Evolutionary conservation across 352 stramenopile genomes (phyloP), one percentile per base, ranked within the genome.

Genomic region (Phytophthora pinifolia): DNA sequence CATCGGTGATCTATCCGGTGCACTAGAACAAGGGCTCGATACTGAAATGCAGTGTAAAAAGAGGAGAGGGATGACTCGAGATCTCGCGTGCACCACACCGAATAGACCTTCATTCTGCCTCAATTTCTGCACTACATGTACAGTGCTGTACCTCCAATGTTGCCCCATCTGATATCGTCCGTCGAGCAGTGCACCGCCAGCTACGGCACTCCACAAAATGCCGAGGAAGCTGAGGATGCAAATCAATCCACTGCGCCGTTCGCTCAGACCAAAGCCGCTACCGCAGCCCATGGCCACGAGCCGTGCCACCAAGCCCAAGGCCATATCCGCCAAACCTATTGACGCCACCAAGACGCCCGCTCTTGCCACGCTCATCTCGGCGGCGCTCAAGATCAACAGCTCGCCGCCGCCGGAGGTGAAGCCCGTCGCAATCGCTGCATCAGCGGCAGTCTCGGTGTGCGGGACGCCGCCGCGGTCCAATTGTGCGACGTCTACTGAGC

Each of bases 1-100:
- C 72, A 82, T 82, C 25, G 37, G 22, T 46, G 42, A 29, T 29
- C 18, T 46, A 42, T 13, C n/a, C 5, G 39, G 29, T 36, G 25
- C 25, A 29, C 25, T 29, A 29, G 8, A 29, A 48, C 49, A 13
- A 34, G 47, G 20, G 32, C 15, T 45, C 22, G 18, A 55, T 55
- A 54, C 56, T 65, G 43, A 59, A 50, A 9, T 59, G 38, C 29
- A 54, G 36, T 42, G 30, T 36, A 50, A 44, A 44, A 49, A n/a
- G 6, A 3, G 38, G 29, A 48, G 45, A 29, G 38, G 22, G 38
- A 39, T 35, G 27, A 27, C 43, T n/a, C 10, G 41, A 37, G 37
- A 62, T 49, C 14, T 36, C 15, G 4, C 4, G 22, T 35, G 10
- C 2, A 20, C 9, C 38, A 56, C 18, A 48, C 27, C 13, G 6